A percentile compares a stretch with the other conserved stretches of the same genome.
These are phyloP conservation scores for Fusarium albosuccineum DNA, from an alignment of 2,329 filamentous ascomycete species.

Conservation along the genomic window DNA sequence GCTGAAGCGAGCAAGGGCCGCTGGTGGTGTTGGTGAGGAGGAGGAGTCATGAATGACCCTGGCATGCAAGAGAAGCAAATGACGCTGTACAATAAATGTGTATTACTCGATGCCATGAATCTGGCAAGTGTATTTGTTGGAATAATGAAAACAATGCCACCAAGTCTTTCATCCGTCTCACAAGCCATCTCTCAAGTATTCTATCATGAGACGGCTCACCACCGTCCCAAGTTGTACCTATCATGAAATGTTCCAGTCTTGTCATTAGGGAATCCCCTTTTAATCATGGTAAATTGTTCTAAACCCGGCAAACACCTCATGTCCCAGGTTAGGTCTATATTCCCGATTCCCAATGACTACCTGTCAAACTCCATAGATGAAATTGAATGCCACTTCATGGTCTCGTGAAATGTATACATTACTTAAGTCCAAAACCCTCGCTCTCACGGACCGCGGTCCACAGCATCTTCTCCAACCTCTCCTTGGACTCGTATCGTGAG, in stretches of 20 bases:
- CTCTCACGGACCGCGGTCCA: conserved; percentile 92
- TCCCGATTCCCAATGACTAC: conserved; percentile 6
- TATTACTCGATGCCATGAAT: conserved; percentile 43
- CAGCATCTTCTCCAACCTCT: conserved; percentile 77
- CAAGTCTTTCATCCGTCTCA: conserved; percentile 6
- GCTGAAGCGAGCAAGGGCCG: conserved; percentile 57
- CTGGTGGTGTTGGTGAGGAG: conserved; percentile 53
- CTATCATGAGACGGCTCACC: neutral
- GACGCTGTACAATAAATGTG: conserved; percentile 49
- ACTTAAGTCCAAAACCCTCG: conserved; percentile 92
- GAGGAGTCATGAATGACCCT: conserved; percentile 44
- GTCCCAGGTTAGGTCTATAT: conserved; percentile 27
- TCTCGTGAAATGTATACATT: conserved; percentile 44
- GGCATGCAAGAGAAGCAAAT: conserved; percentile 10
- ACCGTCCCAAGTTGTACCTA: neutral
- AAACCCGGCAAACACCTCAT: conserved; percentile 9
- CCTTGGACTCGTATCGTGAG: conserved; percentile 76
- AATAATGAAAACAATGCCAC: conserved; percentile 38
- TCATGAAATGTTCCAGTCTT: neutral
- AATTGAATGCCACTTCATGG: conserved; percentile 33
- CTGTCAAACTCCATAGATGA: conserved; percentile 37
- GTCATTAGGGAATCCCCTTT: neutral
- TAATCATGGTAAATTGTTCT: conserved; percentile 2
- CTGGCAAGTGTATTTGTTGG: conserved; percentile 48
- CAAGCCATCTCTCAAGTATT: neutral